phyloP scores from a whole-genome alignment of 2,329 filamentous ascomycete species.

The Penicillium sumatraense region DNA sequence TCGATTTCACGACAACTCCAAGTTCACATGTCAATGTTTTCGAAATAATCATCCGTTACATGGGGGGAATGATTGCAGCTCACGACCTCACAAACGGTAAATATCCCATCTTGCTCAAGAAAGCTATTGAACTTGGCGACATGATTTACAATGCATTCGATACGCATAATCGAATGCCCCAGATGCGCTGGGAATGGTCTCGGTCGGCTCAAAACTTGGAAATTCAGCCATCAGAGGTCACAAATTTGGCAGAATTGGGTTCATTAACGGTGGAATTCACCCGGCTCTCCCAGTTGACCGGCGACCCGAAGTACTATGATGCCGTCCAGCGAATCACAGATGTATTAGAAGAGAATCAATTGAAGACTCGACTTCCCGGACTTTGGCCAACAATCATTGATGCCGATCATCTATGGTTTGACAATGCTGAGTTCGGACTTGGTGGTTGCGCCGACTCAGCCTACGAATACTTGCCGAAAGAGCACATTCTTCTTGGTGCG shows the following conservation, averaged over 20 bases:
- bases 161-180: slow-evolving; percentile 91
- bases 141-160: slow-evolving; percentile 83
- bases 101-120: slow-evolving; percentile 72
- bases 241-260: slow-evolving; percentile 73
- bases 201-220: slow-evolving; percentile 35
- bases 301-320: slow-evolving; percentile 83
- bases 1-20: slow-evolving; percentile 79
- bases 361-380: slow-evolving; percentile 71
- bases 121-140: slow-evolving; percentile 80
- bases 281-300: slow-evolving; percentile 80
- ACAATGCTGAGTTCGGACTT: slow-evolving; percentile 44
- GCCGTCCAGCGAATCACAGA: slow-evolving; percentile 84
- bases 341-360: slow-evolving; percentile 74
- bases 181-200: slow-evolving; percentile 67
- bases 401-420: slow-evolving; percentile 42
- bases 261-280: slow-evolving; percentile 91
- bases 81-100: slow-evolving; percentile 80
- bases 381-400: slow-evolving; percentile 81
- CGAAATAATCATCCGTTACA: slow-evolving; percentile 88
- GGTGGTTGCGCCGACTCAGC: slow-evolving; percentile 54
- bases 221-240: slow-evolving; percentile 60
- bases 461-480: slow-evolving; percentile 57
- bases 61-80: slow-evolving; percentile 82
- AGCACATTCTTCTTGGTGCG: slow-evolving; percentile 51
- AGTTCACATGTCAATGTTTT: slow-evolving; percentile 79